Percentiles rank a stretch among this genome's conserved stretches.
These are phyloP conservation scores for Axilococcus clingmanii DNA, from an alignment of 139 green algal genomes.

Conservation along the genomic window DNA sequence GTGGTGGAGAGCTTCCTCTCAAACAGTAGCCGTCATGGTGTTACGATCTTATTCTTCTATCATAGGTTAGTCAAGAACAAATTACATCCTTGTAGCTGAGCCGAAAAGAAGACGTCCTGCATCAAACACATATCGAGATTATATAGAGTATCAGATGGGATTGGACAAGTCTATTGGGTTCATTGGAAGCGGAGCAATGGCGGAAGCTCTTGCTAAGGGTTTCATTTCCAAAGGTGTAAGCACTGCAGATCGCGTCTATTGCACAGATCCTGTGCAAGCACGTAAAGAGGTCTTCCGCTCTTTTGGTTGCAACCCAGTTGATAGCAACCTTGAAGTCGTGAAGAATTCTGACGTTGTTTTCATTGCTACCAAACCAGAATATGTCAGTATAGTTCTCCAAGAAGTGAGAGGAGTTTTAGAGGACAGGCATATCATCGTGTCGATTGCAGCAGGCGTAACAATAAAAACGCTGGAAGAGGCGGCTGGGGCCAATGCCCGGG, in stretches of 20 bases:
- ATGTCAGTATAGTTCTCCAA: constrained; percentile 57
- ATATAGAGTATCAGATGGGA: no score
- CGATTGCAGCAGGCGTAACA: constrained; percentile 89
- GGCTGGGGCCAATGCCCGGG: constrained; percentile 37
- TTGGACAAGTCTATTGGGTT: constrained; percentile 70
- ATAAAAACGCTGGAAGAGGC: constrained; percentile 49
- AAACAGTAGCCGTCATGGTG: no score
- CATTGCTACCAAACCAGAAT: constrained; percentile 88
- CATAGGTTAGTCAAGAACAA: no score
- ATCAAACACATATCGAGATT: no score
- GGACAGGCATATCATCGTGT: constrained; percentile 64
- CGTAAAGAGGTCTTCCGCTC: constrained; percentile 65
- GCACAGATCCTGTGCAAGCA: constrained; percentile 45
- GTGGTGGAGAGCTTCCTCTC: no score
- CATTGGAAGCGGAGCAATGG: constrained; percentile 76
- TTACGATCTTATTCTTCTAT: no score
- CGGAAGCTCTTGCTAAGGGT: constrained; percentile 77
- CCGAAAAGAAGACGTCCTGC: no score
- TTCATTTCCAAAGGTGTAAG: constrained; percentile 63
- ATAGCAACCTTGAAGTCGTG: constrained; percentile 55
- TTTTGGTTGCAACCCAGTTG: constrained; percentile 31
- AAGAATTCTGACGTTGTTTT: constrained; percentile 74
- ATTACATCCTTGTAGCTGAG: no score
- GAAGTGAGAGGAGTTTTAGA: constrained; percentile 39
- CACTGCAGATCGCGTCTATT: constrained; percentile 39